phyloP scores from a whole-genome alignment of 192 early-diverging fungal genomes.

The Coemansia sp. region DNA sequence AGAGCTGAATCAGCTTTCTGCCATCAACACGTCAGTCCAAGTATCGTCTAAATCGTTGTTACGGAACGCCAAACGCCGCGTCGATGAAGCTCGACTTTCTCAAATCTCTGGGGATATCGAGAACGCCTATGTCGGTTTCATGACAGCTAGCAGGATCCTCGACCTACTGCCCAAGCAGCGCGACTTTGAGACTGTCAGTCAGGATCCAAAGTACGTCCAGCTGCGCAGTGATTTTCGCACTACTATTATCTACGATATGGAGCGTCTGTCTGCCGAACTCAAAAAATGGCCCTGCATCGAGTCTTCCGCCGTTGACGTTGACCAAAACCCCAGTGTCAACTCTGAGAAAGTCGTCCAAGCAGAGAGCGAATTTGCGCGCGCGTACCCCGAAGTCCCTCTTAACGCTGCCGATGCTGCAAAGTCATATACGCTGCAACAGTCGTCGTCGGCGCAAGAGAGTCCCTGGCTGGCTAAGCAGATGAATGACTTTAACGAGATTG shows the following conservation, averaged over 20 bases:
- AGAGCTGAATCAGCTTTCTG: constrained; percentile 28
- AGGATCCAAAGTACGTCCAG: constrained; percentile 50
- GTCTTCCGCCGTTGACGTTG: not conserved
- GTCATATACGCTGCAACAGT: not conserved
- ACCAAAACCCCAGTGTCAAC: constrained; percentile 8
- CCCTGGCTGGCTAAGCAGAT: constrained; percentile 24
- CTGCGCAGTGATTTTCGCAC: constrained; percentile 44
- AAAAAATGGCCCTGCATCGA: constrained; percentile 39
- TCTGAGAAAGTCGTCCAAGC: constrained; percentile 53
- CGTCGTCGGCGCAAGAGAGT: not conserved
- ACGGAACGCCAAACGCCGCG: constrained; percentile 25
- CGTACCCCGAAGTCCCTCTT: constrained; percentile 31
- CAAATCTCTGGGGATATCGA: constrained; percentile 26
- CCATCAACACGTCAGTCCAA: constrained; percentile 24
- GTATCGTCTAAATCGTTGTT: constrained; percentile 32
- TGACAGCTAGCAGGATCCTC: constrained; percentile 55
- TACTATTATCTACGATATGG: constrained; percentile 28
- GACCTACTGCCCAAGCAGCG: constrained; percentile 46
- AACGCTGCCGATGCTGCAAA: not conserved
- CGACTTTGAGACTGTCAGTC: constrained; percentile 47
- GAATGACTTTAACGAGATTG: constrained; percentile 43
- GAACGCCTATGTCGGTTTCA: constrained; percentile 45
- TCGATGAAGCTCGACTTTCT: constrained; percentile 30
- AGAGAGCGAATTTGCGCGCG: constrained; percentile 49
- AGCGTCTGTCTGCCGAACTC: constrained; percentile 18